Evolutionary conservation across 2,329 filamentous ascomycete genomes (phyloP).

Genomic region (Hymenoscyphus fraxineus): DNA sequence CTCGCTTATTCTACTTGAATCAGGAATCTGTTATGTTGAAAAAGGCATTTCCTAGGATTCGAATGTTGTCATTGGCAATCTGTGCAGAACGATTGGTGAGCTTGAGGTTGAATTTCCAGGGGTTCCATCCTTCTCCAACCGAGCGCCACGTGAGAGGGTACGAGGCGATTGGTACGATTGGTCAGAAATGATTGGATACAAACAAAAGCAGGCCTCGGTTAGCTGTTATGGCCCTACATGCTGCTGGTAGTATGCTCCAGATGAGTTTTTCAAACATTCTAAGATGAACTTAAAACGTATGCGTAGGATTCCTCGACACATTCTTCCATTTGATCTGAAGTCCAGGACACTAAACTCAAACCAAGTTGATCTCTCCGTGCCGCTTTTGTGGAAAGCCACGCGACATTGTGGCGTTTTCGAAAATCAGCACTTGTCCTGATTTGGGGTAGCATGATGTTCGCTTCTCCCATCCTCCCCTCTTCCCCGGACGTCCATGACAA

Average conservation of each 20-base stretch:
- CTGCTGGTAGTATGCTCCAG: too few relatives aligned
- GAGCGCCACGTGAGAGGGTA: too few relatives aligned
- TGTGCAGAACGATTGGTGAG: neutral
- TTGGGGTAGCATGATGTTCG: conserved; percentile 1
- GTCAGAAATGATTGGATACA: too few relatives aligned
- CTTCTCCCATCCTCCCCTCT: neutral
- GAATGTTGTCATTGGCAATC: neutral
- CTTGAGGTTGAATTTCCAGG: neutral
- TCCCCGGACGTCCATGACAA: neutral
- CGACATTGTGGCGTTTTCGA: neutral
- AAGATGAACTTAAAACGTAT: too few relatives aligned
- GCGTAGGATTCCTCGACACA: too few relatives aligned
- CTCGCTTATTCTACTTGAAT: neutral
- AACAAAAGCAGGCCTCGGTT: too few relatives aligned
- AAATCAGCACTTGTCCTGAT: neutral
- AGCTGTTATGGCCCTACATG: too few relatives aligned
- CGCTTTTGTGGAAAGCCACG: neutral
- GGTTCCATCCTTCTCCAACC: too few relatives aligned
- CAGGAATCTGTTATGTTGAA: neutral
- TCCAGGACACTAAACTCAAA: neutral
- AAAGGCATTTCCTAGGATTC: neutral
- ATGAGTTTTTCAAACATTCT: too few relatives aligned
- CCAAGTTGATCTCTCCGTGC: neutral
- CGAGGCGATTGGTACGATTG: too few relatives aligned
- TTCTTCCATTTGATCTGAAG: too few relatives aligned